These are phyloP conservation scores for Gnetum montanum DNA, from an alignment of 75 land plant species.

Conservation along the genomic window DNA sequence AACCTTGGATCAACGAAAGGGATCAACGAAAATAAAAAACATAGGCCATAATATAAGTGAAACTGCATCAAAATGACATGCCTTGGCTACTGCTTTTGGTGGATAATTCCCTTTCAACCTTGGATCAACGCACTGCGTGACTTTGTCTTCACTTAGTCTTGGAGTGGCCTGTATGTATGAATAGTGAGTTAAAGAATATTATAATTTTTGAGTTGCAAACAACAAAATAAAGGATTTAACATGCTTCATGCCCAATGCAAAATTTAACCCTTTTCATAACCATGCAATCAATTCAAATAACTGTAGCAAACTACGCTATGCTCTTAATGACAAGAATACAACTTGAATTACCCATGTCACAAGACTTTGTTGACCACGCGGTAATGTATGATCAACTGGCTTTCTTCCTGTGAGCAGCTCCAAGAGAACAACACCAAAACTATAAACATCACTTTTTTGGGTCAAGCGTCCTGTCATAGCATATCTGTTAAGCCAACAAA, in stretches of 20 bases:
- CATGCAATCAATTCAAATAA: no score
- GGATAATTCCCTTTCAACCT: slow-evolving; percentile 44
- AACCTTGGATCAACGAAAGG: no score
- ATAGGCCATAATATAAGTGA: no score
- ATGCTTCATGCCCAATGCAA: no score
- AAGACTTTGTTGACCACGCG: slow-evolving; percentile 84
- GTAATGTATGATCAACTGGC: slow-evolving; percentile 79
- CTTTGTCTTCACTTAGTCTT: slow-evolving; percentile 65
- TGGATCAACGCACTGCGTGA: slow-evolving; percentile 54
- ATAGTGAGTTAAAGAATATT: no score
- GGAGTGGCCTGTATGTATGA: slow-evolving; percentile 59
- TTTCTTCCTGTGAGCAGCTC: slow-evolving; percentile 82
- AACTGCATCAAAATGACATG: slow-evolving; percentile 9
- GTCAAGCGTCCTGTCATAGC: slow-evolving; percentile 90
- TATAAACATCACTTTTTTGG: slow-evolving; percentile 86
- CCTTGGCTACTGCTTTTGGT: slow-evolving; percentile 71
- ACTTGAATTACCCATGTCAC: slow-evolving; percentile 92
- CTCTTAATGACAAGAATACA: no score
- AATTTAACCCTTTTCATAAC: no score
- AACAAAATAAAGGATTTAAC: no score
- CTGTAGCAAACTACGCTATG: no score
- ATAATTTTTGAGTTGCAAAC: no score
- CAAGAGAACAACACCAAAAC: slow-evolving; percentile 85
- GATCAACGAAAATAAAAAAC: no score
- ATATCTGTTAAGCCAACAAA: slow-evolving; percentile 62